Evolutionary conservation across 306 rosid species (phyloP).

Genomic region (Canavalia gladiata): DNA sequence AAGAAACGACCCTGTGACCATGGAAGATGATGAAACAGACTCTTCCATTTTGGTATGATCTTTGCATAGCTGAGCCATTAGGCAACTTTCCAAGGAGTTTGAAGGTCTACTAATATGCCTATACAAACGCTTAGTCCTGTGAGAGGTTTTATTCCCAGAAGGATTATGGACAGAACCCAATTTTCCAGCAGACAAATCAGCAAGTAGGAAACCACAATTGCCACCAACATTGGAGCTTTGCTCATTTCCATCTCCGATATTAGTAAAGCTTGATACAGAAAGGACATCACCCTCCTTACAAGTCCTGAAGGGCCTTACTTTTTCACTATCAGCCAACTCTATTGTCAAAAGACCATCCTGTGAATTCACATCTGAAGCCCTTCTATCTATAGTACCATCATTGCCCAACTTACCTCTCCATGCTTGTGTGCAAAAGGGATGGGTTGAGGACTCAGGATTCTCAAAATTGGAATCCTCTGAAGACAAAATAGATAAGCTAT

Average conservation of each 20-base stretch:
- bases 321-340: slow-evolving; percentile 50
- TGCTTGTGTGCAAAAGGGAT: slow-evolving; percentile 36
- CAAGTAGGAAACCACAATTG: slow-evolving; percentile 37
- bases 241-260: slow-evolving; percentile 49
- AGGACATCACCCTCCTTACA: slow-evolving; percentile 50
- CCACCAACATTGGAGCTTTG: slow-evolving; percentile 46
- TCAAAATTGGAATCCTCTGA: slow-evolving; percentile 56
- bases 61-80: slow-evolving; percentile 76
- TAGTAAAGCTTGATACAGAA: slow-evolving; percentile 48
- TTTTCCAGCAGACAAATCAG: slow-evolving; percentile 46
- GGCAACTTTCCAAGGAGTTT: slow-evolving; percentile 82
- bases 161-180: slow-evolving; percentile 47
- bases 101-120: slow-evolving; percentile 53
- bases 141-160: slow-evolving; percentile 53
- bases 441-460: slow-evolving; percentile 47
- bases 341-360: slow-evolving; percentile 47
- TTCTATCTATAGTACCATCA: slow-evolving; percentile 46
- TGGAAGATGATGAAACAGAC: slow-evolving; percentile 48
- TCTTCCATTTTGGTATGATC: slow-evolving; percentile 63
- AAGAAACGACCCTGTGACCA: slow-evolving; percentile 55
- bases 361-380: slow-evolving; percentile 45
- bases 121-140: slow-evolving; percentile 49
- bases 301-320: slow-evolving; percentile 22
- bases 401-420: slow-evolving; percentile 34
- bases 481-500: slow-evolving; percentile 47